Conservation (phyloP, 179 eudicot species). For the Silene vulgaris region DNA sequence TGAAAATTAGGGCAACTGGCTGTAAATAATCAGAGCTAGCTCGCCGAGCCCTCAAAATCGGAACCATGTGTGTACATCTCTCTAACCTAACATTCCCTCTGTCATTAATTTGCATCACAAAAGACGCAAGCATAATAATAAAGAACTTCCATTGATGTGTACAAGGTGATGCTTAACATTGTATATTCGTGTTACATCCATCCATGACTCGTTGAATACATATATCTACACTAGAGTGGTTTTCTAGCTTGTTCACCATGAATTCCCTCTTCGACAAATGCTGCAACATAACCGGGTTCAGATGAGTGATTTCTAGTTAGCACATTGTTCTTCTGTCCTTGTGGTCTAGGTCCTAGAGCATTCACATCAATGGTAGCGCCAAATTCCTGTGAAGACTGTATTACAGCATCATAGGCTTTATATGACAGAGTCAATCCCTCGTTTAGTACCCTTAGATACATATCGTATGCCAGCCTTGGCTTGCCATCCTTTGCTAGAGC, state of each 20-base stretch:
- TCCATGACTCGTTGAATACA: background rate
- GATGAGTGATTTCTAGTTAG: constrained; percentile 36
- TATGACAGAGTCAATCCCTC: constrained; percentile 57
- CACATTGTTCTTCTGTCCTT: constrained; percentile 45
- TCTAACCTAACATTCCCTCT: no score
- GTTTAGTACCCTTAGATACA: constrained; percentile 51
- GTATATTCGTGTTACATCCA: background rate
- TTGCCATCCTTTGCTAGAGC: constrained; percentile 77
- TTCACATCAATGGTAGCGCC: constrained; percentile 52
- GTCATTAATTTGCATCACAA: background rate
- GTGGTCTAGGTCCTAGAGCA: constrained; percentile 63
- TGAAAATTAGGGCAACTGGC: no score
- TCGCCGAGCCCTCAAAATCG: no score
- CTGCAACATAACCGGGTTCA: constrained; percentile 35
- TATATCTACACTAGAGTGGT: constrained; percentile 2
- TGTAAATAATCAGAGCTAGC: no score
- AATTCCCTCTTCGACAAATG: constrained; percentile 41
- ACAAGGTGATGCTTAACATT: background rate
- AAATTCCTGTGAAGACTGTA: constrained; percentile 32
- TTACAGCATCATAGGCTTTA: constrained; percentile 69
- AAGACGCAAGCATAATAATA: background rate
- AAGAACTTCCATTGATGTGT: constrained; percentile 11
- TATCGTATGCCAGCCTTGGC: constrained; percentile 73
- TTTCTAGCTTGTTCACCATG: constrained; percentile 26
- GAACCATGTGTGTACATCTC: no score